These are phyloP conservation scores for Lepraria neglecta DNA, from an alignment of 495 filamentous ascomycete species.

Conservation along the genomic window DNA sequence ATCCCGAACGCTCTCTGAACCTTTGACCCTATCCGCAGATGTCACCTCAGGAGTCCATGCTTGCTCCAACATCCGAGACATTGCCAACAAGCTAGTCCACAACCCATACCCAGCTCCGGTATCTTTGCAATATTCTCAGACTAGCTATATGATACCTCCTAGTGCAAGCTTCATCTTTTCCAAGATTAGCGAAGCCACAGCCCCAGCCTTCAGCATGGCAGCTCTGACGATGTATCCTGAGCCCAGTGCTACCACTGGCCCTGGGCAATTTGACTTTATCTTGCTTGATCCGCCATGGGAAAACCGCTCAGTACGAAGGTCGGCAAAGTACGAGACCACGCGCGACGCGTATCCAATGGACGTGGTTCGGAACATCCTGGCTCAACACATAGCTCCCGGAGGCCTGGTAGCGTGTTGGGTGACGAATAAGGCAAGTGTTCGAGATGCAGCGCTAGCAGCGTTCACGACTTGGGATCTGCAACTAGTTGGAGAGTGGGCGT, in stretches of 20 bases:
- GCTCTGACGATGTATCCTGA: slow-evolving; percentile 21
- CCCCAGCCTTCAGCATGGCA: slow-evolving; percentile 28
- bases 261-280: slow-evolving; percentile 62
- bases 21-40: slow-evolving; percentile 29
- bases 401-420: slow-evolving; percentile 77
- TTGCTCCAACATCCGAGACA: slow-evolving; percentile 24
- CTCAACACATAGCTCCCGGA: slow-evolving; percentile 46
- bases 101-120: slow-evolving; percentile 27
- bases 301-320: slow-evolving; percentile 75
- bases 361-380: slow-evolving; percentile 50
- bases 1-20: slow-evolving; percentile 18
- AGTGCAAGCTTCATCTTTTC: slow-evolving; percentile 47
- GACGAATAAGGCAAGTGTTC: slow-evolving; percentile 65
- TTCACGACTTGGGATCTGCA: slow-evolving; percentile 60
- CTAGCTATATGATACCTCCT: slow-evolving; percentile 47
- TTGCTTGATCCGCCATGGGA: slow-evolving; percentile 93
- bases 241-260: slow-evolving; percentile 24
- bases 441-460: slow-evolving; percentile 51
- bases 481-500: slow-evolving; percentile 77
- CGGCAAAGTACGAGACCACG: slow-evolving; percentile 56
- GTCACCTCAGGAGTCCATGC: slow-evolving; percentile 33
- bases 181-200: slow-evolving; percentile 18
- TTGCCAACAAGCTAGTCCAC: slow-evolving; percentile 28
- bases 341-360: slow-evolving; percentile 31
- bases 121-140: slow-evolving; percentile 16